Percentiles rank a stretch among this genome's conserved stretches.
Evolutionary conservation across 768 basidiomycete genomes (phyloP).

Genomic region (Tephrocybe sp.): DNA sequence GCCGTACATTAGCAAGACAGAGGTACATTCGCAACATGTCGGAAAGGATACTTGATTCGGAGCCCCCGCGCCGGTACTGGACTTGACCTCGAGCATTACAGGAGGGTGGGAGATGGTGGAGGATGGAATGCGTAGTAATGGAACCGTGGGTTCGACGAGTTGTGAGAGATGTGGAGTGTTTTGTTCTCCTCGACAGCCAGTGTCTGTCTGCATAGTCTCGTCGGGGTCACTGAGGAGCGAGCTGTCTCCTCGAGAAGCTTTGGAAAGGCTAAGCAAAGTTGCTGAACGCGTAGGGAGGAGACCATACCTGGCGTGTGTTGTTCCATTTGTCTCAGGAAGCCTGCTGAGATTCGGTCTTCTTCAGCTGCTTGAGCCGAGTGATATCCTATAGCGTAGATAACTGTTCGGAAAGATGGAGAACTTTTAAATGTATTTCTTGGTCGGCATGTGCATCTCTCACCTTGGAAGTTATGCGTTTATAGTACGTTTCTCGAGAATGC

Average conservation of each 20-base stretch:
- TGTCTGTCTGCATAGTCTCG: slow-evolving; percentile 65
- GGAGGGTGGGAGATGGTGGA: slow-evolving; percentile 66
- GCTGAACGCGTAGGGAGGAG: background rate
- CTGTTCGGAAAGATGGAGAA: too few species aligned
- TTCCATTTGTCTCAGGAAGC: too few species aligned
- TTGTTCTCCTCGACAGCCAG: slow-evolving; percentile 71
- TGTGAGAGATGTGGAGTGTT: slow-evolving; percentile 38
- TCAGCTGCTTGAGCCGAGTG: too few species aligned
- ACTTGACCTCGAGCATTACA: slow-evolving; percentile 87
- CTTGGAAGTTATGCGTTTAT: slow-evolving; percentile 43
- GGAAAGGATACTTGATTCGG: slow-evolving; percentile 74
- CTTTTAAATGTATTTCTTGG: too few species aligned
- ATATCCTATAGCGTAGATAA: too few species aligned
- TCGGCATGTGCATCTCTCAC: too few species aligned
- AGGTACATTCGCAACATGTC: slow-evolving; percentile 84
- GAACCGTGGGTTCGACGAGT: slow-evolving; percentile 50
- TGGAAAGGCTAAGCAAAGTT: too few species aligned
- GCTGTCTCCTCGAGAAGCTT: slow-evolving; percentile 69
- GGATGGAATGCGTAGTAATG: slow-evolving; percentile 69
- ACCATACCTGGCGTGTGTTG: too few species aligned
- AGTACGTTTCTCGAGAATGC: slow-evolving; percentile 51
- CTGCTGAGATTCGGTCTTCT: too few species aligned
- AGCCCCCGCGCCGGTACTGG: slow-evolving; percentile 92
- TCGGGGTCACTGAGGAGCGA: slow-evolving; percentile 73
- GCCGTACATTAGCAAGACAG: slow-evolving; percentile 52